Conservation (phyloP, 805 yeast genomes). For the Suhomyces xylopsoci region DNA sequence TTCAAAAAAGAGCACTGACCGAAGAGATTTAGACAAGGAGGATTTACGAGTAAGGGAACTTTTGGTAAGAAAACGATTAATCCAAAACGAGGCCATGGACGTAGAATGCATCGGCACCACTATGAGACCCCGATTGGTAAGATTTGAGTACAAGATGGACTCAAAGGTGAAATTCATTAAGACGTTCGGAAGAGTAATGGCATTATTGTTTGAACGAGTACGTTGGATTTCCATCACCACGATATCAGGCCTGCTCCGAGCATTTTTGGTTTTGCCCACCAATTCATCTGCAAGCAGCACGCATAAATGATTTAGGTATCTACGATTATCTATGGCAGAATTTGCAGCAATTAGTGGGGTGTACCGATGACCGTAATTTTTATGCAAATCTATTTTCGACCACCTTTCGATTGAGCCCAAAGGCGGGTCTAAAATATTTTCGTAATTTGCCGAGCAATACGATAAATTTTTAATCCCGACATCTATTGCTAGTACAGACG, state of each 20-base stretch:
- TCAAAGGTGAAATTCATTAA: conserved; percentile 38
- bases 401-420: conserved; percentile 12
- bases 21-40: conserved; percentile 7
- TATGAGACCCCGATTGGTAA: conserved; percentile 14
- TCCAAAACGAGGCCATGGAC: conserved; percentile 38
- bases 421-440: background rate
- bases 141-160: conserved; percentile 31
- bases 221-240: conserved; percentile 40
- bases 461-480: conserved; percentile 43
- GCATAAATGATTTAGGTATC: conserved; percentile 23
- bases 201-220: conserved; percentile 32
- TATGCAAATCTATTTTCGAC: conserved; percentile 26
- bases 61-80: conserved; percentile 30
- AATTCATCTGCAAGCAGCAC: conserved; percentile 18
- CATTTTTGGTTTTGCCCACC: conserved; percentile 7
- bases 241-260: conserved; percentile 17
- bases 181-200: conserved; percentile 38
- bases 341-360: conserved; percentile 5
- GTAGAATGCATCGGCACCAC: conserved; percentile 36
- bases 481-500: conserved; percentile 29
- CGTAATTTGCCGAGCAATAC: conserved; percentile 21
- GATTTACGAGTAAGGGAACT: conserved; percentile 1
- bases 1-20: conserved; percentile 12
- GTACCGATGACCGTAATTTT: conserved; percentile 15
- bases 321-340: conserved; percentile 24